Evolutionary conservation across 2,329 filamentous ascomycete genomes (phyloP).

Genomic region (Pestalotiopsis sp.): DNA sequence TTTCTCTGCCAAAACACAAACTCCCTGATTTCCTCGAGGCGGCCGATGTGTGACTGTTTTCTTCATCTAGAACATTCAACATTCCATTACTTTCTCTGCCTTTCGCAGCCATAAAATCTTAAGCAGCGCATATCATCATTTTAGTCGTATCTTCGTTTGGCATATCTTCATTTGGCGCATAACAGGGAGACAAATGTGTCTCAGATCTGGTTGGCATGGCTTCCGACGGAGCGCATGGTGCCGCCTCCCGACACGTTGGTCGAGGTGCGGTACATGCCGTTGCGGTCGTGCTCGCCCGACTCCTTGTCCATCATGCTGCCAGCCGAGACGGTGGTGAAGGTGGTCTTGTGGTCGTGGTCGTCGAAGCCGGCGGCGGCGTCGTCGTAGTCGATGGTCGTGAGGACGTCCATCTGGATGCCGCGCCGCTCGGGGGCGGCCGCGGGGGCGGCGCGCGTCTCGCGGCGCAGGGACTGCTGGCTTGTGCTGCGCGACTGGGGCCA

Average conservation of each 20-base stretch:
- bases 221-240: background rate
- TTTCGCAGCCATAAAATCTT: no score
- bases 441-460: background rate
- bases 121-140: no score
- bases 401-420: slow-evolving; percentile 15
- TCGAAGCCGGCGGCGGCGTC: background rate
- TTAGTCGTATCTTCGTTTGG: no score
- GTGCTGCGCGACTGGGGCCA: background rate
- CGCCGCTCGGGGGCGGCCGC: background rate
- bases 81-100: no score
- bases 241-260: background rate
- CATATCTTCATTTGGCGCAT: no score
- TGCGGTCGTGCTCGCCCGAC: background rate
- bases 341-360: background rate
- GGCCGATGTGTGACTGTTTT: no score
- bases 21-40: no score
- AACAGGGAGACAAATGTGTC: no score
- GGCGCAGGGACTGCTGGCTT: background rate
- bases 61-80: no score
- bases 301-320: background rate
- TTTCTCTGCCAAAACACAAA: background rate
- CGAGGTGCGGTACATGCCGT: background rate
- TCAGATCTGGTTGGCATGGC: no score
- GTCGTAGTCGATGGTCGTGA: slow-evolving; percentile 14
- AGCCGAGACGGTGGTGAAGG: background rate